Evolutionary conservation across 805 yeast species (phyloP), one percentile per base, ranked within the genome.

Genomic region (Suhomyces xylopsoci): DNA sequence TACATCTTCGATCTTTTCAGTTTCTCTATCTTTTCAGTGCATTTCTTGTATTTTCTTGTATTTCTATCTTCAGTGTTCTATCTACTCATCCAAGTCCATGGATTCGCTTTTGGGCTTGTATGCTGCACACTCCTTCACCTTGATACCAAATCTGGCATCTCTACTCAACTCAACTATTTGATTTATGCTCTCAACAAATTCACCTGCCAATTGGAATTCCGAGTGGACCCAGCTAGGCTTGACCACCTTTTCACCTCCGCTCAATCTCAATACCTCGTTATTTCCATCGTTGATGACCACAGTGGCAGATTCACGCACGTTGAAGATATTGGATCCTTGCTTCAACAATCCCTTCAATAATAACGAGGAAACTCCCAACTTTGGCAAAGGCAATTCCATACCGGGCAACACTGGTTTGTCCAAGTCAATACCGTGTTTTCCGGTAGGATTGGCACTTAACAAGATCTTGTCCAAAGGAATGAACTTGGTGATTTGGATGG

Each of bases 161-260:
- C 84, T 83, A 25, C 81, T 73, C 61, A 87, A 71, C 55, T 81
- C 78, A 51, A 81, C 78, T 66, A 88, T 75, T 55, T 82, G 80
- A 55, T 75, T 65, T 44, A 84, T 77, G 51, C 81, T 80, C 51
- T 77, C 74, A 14, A 57, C 55, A 52, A 62, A 76, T 6, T 74
- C 71, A 45, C 81, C 82, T 28, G 77, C 68, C 51, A 93, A 70
- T 68, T 85, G 85, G 71, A 76, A 84, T 42, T 81, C 74, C 25
- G 97, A 89, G 66, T 92, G 97, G 44, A 88, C 87, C 94, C 96
- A 94, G 59, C 90, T 82, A 61, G 97, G 92, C 54, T 81, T 79
- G 50, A 84, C 79, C 24, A 85, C 77, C 61, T 79, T 77, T 38
- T 76, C 68, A 47, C 96, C 96, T 46, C 97, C 97, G 25, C 93